Evolutionary conservation across 2,329 filamentous ascomycete species (phyloP).

Genomic region (Botryosphaeria dothidea): DNA sequence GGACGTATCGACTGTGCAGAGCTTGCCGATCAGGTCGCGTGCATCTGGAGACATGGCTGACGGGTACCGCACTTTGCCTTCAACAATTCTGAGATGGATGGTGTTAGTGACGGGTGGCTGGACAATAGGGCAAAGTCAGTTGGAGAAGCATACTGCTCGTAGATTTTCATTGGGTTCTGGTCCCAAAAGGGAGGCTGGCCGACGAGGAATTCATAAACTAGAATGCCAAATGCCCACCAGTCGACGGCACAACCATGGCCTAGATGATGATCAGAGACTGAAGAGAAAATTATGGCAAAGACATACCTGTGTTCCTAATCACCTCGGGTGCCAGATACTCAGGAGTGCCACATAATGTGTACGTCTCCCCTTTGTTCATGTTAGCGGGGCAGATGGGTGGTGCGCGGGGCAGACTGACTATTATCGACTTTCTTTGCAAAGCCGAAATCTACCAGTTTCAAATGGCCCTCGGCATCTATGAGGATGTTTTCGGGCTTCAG

Average conservation of each 20-base stretch:
- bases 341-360: constrained; percentile 80
- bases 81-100: constrained; percentile 63
- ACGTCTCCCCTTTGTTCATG: constrained; percentile 62
- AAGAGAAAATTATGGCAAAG: neutral
- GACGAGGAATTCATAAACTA: constrained; percentile 82
- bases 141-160: constrained; percentile 58
- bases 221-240: constrained; percentile 84
- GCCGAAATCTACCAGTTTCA: constrained; percentile 82
- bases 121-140: neutral
- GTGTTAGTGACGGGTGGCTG: neutral
- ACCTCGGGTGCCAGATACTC: constrained; percentile 85
- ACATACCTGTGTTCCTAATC: constrained; percentile 72
- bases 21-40: constrained; percentile 71
- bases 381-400: neutral
- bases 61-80: constrained; percentile 75
- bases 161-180: constrained; percentile 83
- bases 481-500: constrained; percentile 82
- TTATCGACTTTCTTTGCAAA: constrained; percentile 78
- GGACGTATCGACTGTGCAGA: constrained; percentile 79
- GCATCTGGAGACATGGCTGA: constrained; percentile 67
- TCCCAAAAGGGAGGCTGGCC: constrained; percentile 88
- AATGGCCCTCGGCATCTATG: constrained; percentile 74
- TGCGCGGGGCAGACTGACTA: constrained; percentile 37
- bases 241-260: constrained; percentile 72
- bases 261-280: constrained; percentile 28